Evolutionary conservation across 805 yeast species (phyloP), one percentile per base, ranked within the genome.

Genomic region (Pichia nanzhaoensis): DNA sequence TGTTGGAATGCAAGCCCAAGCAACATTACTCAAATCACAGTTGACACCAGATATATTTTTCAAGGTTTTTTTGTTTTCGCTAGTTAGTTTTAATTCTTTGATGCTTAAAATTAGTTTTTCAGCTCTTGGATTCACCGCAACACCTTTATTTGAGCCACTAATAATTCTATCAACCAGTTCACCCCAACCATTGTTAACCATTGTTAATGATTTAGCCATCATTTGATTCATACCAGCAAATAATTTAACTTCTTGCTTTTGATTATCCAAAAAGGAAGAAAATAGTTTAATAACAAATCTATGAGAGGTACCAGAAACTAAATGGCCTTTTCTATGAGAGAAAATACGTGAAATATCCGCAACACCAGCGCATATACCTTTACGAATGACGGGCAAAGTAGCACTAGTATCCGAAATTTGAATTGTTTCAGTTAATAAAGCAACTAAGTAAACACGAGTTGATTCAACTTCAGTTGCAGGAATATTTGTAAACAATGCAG

Each of bases 321-420:
- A 65, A 27, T 80, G 70, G 28, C 84, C 87, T 45, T 75, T 75
- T 51, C 75, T 76, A 48, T 75, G 71, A 7, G 87, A 75, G 57
- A 88, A 84, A 20, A 86, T 75, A 53, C 95, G 74, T 5, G 93
- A 78, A 40, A 88, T 81, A 64, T 88, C 95, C 33, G 87, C 76
- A 14, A 84, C 93, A 61, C 96, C 96, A 3, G 89, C 90, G 33
- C 91, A 93, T 14, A 88, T 77, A 46, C 95, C 95, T 57, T 82
- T 80, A 57, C 85, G 79, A 39, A 83, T 73, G 37, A 67, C 59
- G 33, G 45, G 42, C 13, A 50, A 37, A 1, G 39, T 8, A 19
- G 36, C 32, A 27, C 21, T 35, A 22, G 37, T 34, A 16, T 39
- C 50, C 16, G 18, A 8, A 34, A 81, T 63, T 34, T 75, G 73